phyloP scores from a whole-genome alignment of 2,329 filamentous ascomycete species.

The Ophidiomyces ophidiicola region DNA sequence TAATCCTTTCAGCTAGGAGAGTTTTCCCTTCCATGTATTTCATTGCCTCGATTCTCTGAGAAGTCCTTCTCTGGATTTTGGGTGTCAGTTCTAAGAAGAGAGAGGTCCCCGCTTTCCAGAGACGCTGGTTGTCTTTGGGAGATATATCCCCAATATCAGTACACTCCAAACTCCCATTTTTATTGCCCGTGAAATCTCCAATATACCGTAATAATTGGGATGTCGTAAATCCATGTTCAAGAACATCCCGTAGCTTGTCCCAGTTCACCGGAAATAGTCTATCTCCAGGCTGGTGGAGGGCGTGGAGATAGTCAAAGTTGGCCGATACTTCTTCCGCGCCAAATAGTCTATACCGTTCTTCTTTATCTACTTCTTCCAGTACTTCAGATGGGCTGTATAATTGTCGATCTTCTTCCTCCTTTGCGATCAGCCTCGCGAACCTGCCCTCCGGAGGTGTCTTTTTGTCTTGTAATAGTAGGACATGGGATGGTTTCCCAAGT shows the following conservation, averaged over 20 bases:
- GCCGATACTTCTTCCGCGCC: conserved; percentile 15
- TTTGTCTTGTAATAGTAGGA: conserved; percentile 9
- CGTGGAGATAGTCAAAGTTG: conserved; percentile 23
- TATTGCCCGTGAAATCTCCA: conserved; percentile 7
- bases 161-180: neutral
- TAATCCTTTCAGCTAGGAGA: conserved; percentile 25
- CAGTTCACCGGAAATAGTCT: conserved; percentile 22
- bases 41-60: conserved; percentile 18
- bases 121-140: neutral
- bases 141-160: neutral
- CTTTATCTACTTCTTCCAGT: conserved; percentile 13
- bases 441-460: neutral
- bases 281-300: conserved; percentile 18
- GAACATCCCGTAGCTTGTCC: conserved; percentile 21
- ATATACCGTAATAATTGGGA: conserved; percentile 26
- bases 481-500: conserved; percentile 11
- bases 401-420: conserved; percentile 7
- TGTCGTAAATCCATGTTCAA: conserved; percentile 26
- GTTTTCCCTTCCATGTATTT: conserved; percentile 23
- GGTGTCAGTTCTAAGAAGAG: conserved; percentile 20
- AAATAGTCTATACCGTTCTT: conserved; percentile 4
- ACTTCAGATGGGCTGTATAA: conserved; percentile 13
- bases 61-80: conserved; percentile 12
- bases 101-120: conserved; percentile 26
- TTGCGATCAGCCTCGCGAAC: neutral